Percentiles rank a stretch among this genome's conserved stretches.
These are phyloP conservation scores for Viola odorata DNA, from an alignment of 345 rosid genomes.

Conservation along the genomic window DNA sequence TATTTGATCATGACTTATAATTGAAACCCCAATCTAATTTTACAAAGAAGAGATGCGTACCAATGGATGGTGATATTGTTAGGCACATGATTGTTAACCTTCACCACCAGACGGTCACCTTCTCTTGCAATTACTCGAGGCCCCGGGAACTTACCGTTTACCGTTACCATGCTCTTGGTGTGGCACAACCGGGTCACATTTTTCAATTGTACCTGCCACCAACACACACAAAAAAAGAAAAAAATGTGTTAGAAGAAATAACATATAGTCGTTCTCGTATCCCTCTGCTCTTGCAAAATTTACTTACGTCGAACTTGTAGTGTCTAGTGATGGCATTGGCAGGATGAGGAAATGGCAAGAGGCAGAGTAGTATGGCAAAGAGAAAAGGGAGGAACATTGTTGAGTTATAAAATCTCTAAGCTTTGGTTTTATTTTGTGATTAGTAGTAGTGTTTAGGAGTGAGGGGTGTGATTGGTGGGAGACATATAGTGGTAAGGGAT, in stretches of 20 bases:
- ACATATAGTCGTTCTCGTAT: neutral
- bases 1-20: neutral
- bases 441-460: neutral
- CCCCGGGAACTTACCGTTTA: conserved; percentile 54
- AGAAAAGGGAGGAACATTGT: conserved; percentile 16
- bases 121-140: conserved; percentile 48
- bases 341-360: conserved; percentile 27
- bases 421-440: neutral
- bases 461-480: neutral
- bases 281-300: no score
- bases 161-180: conserved; percentile 44
- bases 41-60: conserved; percentile 19
- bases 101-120: conserved; percentile 43
- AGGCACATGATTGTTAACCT: conserved; percentile 44
- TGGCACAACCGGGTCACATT: conserved; percentile 42
- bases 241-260: neutral
- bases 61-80: conserved; percentile 48
- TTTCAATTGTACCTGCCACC: conserved; percentile 32
- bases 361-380: conserved; percentile 14
- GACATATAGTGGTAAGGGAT: neutral
- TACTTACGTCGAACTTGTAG: conserved; percentile 55
- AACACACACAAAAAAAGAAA: neutral
- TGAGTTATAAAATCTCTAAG: conserved; percentile 16
- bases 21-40: no score
- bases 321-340: conserved; percentile 55